Base-by-base conservation (phyloP, 1,284 basidiomycete genomes). In the Sparassis latifolia region DNA sequence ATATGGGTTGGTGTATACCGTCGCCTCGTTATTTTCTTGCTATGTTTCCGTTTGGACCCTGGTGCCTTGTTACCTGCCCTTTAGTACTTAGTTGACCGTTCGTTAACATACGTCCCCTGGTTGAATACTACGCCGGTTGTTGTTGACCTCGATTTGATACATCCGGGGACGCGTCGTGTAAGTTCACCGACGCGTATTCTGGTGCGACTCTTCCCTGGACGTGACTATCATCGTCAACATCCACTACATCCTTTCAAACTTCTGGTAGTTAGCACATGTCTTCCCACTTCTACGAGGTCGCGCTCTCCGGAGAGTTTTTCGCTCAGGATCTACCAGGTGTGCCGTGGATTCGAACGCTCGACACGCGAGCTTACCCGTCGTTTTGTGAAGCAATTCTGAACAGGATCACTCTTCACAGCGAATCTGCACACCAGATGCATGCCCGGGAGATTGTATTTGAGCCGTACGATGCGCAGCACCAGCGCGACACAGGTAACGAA, bases 391-490 rank as follows among this genome's bases (percentile, higher is more conserved):
- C 84, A 0, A 82, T 89, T 52, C 71, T 89, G 50, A 86, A 89
- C 63, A 78, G 86, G 35, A 79, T 89, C 48, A 87, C 86, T 5
- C 72, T 89, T 10, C 82, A 88, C 58, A 79, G 80, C 69, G 86
- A 89, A 63, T 85, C 84, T 6, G 80, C 84, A 33, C 69, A 77
- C 42, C 75, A 76, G 7, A 82, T 88, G 74, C 86, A 85, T 59
- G 75, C 77, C 2, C 75, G 83, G 42, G 86, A 89, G 66, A 71
- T 88, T 55, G 75, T 87, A 20, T 88, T 88, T 55, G 87, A 89
- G 57, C 87, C 87, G 7, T 63, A 84, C 32, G 83, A 86, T 66
- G 79, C 76, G 12, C 77, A 79, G 52, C 62, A 69, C 20, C 80
- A 82, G 53, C 71, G 79, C 41, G 82, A 86, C 52, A 58, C 65